These are phyloP conservation scores for Lasiosphaeria hispida DNA, from an alignment of 495 filamentous ascomycete genomes.

Conservation along the genomic window DNA sequence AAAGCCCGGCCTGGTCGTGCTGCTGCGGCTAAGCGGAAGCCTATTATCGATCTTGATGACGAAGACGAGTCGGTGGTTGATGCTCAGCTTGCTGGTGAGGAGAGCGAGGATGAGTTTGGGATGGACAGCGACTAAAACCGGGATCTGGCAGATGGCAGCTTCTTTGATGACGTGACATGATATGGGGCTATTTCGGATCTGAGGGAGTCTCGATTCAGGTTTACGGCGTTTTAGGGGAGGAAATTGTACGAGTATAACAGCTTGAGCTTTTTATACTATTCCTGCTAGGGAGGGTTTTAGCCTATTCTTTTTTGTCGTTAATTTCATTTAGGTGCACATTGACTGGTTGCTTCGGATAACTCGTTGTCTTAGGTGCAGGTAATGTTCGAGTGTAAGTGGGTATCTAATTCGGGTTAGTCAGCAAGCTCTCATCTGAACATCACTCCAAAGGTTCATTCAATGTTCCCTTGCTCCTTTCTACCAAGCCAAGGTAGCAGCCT, in stretches of 20 bases:
- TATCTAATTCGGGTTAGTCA: not conserved
- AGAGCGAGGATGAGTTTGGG: constrained; percentile 23
- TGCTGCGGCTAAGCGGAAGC: constrained; percentile 41
- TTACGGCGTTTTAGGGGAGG: not conserved
- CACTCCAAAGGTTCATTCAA: no score
- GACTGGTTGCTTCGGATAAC: not conserved
- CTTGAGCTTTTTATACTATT: no score
- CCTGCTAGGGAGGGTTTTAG: no score
- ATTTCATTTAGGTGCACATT: not conserved
- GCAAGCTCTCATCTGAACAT: not conserved
- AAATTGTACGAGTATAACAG: not conserved
- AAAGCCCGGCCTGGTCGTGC: constrained; percentile 47
- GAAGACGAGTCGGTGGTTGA: constrained; percentile 43
- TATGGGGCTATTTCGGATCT: not conserved
- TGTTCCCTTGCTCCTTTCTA: no score
- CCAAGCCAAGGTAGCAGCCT: no score
- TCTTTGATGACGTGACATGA: constrained; percentile 1
- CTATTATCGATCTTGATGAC: constrained; percentile 41
- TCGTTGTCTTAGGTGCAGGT: not conserved
- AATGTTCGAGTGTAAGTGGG: no score
- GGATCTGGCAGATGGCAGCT: not conserved
- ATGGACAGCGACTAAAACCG: constrained; percentile 26
- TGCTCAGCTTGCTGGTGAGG: constrained; percentile 17
- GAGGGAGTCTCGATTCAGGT: not conserved
- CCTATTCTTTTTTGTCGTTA: no score